phyloP scores from a whole-genome alignment of 441 rosid genomes.

The Capsella rubella region DNA sequence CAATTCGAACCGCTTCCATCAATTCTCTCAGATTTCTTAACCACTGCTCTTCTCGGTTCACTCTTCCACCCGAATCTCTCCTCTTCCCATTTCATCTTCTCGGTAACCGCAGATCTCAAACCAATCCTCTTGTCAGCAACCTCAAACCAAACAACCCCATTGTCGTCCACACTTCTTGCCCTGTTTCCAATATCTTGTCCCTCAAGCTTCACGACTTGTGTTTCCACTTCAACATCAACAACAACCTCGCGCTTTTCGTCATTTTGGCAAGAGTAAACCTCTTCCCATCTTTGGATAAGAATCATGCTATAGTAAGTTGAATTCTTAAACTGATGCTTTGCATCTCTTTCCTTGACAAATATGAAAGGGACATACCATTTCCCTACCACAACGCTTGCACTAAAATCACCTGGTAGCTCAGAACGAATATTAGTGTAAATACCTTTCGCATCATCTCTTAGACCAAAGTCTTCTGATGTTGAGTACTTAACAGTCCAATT shows the following conservation, averaged over 20 bases:
- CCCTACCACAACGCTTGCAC: slow-evolving; percentile 48
- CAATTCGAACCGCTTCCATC: slow-evolving; percentile 40
- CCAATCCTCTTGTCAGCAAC: slow-evolving; percentile 47
- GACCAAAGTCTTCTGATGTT: slow-evolving; percentile 37
- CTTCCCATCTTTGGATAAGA: slow-evolving; percentile 63
- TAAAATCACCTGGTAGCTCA: slow-evolving; percentile 46
- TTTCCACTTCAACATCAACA: slow-evolving; percentile 49
- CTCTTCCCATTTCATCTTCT: slow-evolving; percentile 65
- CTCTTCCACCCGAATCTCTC: slow-evolving; percentile 53
- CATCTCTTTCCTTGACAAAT: slow-evolving; percentile 55
- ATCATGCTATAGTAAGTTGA: slow-evolving; percentile 62
- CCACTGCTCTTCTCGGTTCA: slow-evolving; percentile 23
- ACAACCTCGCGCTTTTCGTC: slow-evolving; percentile 34
- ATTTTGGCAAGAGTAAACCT: slow-evolving; percentile 45
- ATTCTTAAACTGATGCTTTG: slow-evolving; percentile 48
- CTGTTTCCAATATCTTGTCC: slow-evolving; percentile 22
- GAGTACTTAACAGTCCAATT: slow-evolving; percentile 52
- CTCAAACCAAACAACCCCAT: slow-evolving; percentile 54
- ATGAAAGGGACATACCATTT: slow-evolving; percentile 74
- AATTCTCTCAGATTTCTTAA: slow-evolving; percentile 43
- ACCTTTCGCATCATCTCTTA: slow-evolving; percentile 60
- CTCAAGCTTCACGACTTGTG: slow-evolving; percentile 44
- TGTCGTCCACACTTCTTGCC: slow-evolving; percentile 17
- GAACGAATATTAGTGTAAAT: slow-evolving; percentile 48
- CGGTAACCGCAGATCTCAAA: slow-evolving; percentile 49